A percentile compares a stretch with the other conserved stretches of the same genome.
Evolutionary conservation across 2,329 filamentous ascomycete species (phyloP).

Genomic region (Trichophaea hybrida): DNA sequence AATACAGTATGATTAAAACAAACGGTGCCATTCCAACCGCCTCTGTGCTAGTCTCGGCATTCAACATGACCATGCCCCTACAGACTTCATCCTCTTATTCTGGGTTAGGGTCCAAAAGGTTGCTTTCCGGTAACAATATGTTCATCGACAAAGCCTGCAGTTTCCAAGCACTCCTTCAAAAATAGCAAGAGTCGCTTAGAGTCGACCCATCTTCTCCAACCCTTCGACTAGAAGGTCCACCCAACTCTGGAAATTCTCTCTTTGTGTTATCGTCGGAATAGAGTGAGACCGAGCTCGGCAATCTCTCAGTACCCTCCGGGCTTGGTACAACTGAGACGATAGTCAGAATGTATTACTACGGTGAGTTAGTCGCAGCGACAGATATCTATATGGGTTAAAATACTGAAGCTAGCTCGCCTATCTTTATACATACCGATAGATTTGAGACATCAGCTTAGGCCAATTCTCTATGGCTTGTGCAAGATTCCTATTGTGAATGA

Average conservation of each 20-base stretch:
- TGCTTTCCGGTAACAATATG: not conserved
- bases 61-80: not conserved
- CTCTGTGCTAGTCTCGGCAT: not conserved
- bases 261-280: not conserved
- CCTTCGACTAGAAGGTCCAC: not conserved
- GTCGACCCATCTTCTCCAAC: not conserved
- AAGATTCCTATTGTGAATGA: not conserved
- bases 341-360: not conserved
- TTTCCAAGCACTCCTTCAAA: not conserved
- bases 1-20: no score
- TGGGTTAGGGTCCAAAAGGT: slow-evolving; percentile 1
- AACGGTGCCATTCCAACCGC: slow-evolving; percentile 30
- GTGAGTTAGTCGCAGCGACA: no score
- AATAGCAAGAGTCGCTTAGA: not conserved
- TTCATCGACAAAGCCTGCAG: slow-evolving; percentile 3
- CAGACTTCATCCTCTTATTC: not conserved
- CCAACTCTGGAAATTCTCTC: not conserved
- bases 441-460: not conserved
- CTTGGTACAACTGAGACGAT: not conserved
- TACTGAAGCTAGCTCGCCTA: not conserved
- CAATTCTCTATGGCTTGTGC: not conserved
- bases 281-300: not conserved
- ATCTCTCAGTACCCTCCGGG: slow-evolving; percentile 2
- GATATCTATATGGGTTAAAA: not conserved
- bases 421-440: not conserved